Evolutionary conservation across 345 rosid genomes (phyloP).

Genomic region (Noccaea caerulescens): DNA sequence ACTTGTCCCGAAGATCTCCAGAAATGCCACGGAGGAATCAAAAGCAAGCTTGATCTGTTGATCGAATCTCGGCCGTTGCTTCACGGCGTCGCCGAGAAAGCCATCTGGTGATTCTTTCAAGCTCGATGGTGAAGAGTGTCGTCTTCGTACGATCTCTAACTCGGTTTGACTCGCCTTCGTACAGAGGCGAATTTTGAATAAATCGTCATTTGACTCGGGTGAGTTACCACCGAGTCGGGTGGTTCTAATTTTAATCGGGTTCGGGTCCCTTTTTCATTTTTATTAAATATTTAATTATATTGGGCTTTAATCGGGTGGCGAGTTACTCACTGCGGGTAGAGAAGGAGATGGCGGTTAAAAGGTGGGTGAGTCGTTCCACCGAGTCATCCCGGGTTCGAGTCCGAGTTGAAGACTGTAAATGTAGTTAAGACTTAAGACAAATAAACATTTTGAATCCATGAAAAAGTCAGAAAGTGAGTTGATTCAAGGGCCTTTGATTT

Average conservation of each 20-base stretch:
- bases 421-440: constrained; percentile 34
- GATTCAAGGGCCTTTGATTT: constrained; percentile 14
- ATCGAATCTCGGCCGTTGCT: constrained; percentile 85
- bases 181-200: constrained; percentile 17
- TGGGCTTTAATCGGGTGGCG: constrained; percentile 18
- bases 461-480: constrained; percentile 13
- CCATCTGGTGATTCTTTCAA: constrained; percentile 48
- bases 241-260: constrained; percentile 33
- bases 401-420: constrained; percentile 42
- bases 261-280: constrained; percentile 10
- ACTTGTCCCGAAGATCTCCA: constrained; percentile 62
- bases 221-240: constrained; percentile 36
- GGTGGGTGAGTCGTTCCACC: constrained; percentile 57
- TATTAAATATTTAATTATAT: background rate
- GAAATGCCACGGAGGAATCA: constrained; percentile 54
- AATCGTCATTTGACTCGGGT: constrained; percentile 29
- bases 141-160: constrained; percentile 7
- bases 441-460: constrained; percentile 20
- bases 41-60: constrained; percentile 57
- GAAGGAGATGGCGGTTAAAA: constrained; percentile 66
- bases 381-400: constrained; percentile 73
- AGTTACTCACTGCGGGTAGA: constrained; percentile 19
- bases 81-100: constrained; percentile 55
- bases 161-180: constrained; percentile 52
- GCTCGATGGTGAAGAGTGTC: background rate